Conservation (phyloP, 306 rosid genomes). For the Erythrophleum fordii region DNA sequence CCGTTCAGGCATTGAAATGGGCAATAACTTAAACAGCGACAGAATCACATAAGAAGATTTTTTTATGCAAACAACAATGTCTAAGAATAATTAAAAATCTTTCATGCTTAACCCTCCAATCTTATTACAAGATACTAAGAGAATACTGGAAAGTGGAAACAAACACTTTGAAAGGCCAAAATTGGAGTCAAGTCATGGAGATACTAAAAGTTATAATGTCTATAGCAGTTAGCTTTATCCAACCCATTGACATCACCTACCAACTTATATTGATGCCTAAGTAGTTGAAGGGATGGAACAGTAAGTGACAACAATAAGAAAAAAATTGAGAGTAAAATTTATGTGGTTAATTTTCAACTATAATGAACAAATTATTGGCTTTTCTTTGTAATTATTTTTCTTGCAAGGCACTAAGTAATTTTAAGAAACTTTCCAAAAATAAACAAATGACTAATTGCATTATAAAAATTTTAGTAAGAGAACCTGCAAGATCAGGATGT, state of each 20-base stretch:
- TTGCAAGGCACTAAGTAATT: not conserved
- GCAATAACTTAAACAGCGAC: not conserved
- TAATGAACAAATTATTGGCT: conserved; percentile 8
- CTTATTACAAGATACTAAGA: not conserved
- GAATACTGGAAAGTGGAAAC: not conserved
- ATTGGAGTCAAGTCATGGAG: not conserved
- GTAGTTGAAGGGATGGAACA: not conserved
- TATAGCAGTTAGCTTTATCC: not conserved
- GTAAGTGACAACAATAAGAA: not conserved
- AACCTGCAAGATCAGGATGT: conserved; percentile 97
- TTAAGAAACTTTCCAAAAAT: not conserved
- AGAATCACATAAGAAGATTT: not conserved
- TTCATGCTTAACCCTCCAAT: not conserved
- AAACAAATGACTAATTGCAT: conserved; percentile 14
- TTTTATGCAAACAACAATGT: not conserved
- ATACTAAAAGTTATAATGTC: conserved; percentile 7
- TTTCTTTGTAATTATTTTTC: conserved; percentile 1
- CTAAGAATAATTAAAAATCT: not conserved
- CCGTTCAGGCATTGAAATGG: conserved; percentile 21
- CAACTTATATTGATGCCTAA: conserved; percentile 2
- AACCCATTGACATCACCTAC: conserved; percentile 22
- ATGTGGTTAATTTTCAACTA: conserved; percentile 6
- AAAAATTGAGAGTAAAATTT: conserved; percentile 6
- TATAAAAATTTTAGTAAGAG: conserved; percentile 14
- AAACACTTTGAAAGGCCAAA: conserved; percentile 26